Base-by-base conservation (phyloP, 2,329 filamentous ascomycete genomes). In the Penicillium psychrosexuale region DNA sequence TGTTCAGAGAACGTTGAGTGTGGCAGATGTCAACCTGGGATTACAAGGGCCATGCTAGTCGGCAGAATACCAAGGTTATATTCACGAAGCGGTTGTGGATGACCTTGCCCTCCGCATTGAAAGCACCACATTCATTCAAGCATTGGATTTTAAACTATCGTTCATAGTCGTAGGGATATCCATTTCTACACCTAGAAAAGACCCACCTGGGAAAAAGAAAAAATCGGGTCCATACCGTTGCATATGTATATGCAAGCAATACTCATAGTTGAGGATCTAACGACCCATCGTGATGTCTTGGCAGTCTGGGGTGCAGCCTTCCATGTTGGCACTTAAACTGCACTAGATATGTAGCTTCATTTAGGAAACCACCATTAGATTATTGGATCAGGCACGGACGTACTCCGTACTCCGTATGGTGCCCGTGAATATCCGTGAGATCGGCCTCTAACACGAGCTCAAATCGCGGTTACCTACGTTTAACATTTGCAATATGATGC, bases 41-140 rank as follows among this genome's bases (percentile, higher is more conserved):
- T 66, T 6, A 2, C n/a, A n/a, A 61, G 66, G 0, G 61, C 72
- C 9, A 66, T 74, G 17, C 57, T 71, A n/a, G 73, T 75, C 38
- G 68, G 39, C 70, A 76, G 55, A 71, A 64, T 22, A 68, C 74
- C 2, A 78, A 83, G 60, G 78, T 76, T 47, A 72, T 83, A 24
- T 81, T 84, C 56, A 76, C 74, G 43, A 81, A 81, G 60, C 67
- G 71, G 8, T 73, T 85, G 24, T 27, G 24, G 24, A 27, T 27
- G 24, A 8, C 24, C 5, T 12, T 31, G 30, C 11, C 31, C 7
- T 33, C 6, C 31, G 13, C 31, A 15, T 12, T 13, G 30, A 31
- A 31, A 13, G 12, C 5, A 13, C 6, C 12, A 13, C 30, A 31
- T 31, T 31, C 12, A 5, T 31, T 12, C 30, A 28, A 28, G 6